Conservation (phyloP, 306 rosid genomes). For the Urtica urens region DNA sequence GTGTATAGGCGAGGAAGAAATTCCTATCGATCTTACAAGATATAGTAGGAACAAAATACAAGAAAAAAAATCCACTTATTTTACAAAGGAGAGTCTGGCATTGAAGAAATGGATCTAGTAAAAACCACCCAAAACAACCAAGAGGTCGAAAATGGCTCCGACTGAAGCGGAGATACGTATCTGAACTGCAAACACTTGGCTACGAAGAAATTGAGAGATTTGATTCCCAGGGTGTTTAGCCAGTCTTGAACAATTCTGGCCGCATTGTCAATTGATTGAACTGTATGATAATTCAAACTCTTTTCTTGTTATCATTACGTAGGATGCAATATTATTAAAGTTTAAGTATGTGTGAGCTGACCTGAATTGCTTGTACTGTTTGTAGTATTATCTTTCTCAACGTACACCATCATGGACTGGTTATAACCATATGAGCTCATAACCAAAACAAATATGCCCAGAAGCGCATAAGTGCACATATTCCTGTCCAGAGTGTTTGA, state of each 20-base stretch:
- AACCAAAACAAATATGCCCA: constrained; percentile 12
- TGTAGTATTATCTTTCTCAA: not conserved
- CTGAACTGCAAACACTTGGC: constrained; percentile 23
- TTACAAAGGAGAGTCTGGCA: constrained; percentile 2
- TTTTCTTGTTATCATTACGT: not conserved
- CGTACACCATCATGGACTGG: not conserved
- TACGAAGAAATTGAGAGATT: constrained; percentile 21
- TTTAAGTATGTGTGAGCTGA: too few species aligned
- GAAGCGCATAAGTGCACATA: not conserved
- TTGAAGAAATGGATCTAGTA: constrained; percentile 14
- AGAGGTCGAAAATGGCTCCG: constrained; percentile 3
- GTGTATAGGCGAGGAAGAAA: too few species aligned
- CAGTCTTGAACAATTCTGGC: constrained; percentile 17
- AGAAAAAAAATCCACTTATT: not conserved
- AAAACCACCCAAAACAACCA: constrained; percentile 19
- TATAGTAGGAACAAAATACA: too few species aligned
- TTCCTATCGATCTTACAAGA: too few species aligned
- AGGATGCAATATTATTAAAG: too few species aligned
- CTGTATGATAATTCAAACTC: constrained; percentile 10
- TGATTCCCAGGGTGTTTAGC: constrained; percentile 8
- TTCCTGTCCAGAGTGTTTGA: constrained; percentile 2
- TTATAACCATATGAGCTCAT: constrained; percentile 8
- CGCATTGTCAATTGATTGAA: constrained; percentile 3
- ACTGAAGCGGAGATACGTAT: not conserved
- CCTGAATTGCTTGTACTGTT: constrained; percentile 3